Conservation (phyloP, 495 filamentous ascomycete genomes). For the Aspergillus coremiiformis region DNA sequence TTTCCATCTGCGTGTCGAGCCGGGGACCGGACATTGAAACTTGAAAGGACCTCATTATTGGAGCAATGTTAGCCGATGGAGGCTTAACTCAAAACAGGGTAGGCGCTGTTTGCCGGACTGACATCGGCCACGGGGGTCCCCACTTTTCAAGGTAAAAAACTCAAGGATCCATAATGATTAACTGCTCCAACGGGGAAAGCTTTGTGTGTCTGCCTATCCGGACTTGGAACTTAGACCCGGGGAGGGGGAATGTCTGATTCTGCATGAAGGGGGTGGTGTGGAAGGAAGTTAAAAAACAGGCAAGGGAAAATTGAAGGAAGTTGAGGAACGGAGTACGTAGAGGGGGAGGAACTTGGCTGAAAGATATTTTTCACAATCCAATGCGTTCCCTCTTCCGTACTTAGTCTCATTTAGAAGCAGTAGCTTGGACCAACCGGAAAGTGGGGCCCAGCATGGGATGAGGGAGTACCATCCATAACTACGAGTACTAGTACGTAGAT, state of each 20-base stretch:
- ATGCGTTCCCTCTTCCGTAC: background rate
- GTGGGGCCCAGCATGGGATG: constrained; percentile 13
- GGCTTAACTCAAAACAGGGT: constrained; percentile 5
- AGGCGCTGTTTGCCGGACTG: constrained; percentile 6
- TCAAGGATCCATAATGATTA: constrained; percentile 1
- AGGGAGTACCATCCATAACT: too few species aligned
- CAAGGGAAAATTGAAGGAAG: background rate
- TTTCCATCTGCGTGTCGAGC: constrained; percentile 2
- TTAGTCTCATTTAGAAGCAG: background rate
- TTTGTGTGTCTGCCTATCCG: constrained; percentile 2
- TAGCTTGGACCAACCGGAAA: constrained; percentile 19
- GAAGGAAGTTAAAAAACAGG: background rate
- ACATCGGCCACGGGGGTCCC: constrained; percentile 5
- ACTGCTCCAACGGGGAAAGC: background rate
- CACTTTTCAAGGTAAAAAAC: constrained; percentile 1
- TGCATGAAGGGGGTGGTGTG: background rate
- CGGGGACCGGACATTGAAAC: background rate
- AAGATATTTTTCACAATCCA: too few species aligned
- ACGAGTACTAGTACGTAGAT: too few species aligned
- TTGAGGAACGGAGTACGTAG: background rate
- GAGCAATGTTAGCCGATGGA: constrained; percentile 1
- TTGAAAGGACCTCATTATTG: constrained; percentile 1
- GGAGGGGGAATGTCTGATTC: background rate
- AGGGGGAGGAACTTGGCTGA: too few species aligned
- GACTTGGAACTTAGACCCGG: background rate